Evolutionary conservation across 2,329 filamentous ascomycete genomes (phyloP), one percentile per base, ranked within the genome.

Genomic region (Aspergillus sp.): DNA sequence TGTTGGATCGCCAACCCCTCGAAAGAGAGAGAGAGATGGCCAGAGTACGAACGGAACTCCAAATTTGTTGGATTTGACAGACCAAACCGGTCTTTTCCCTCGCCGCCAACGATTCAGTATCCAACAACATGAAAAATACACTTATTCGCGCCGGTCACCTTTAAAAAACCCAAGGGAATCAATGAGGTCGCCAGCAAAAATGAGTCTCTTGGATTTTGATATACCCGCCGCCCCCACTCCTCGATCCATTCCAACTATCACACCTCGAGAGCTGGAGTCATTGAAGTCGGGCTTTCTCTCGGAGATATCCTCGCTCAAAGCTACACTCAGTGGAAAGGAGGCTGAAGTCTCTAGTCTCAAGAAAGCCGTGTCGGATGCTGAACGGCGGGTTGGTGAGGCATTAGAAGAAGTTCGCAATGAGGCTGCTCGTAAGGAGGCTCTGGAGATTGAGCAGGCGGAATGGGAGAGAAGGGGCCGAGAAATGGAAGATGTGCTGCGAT

Each of bases 191-290:
- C 74, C 75, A 4, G 74, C 73, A 46, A 86, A 90, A 64, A 81
- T 86, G 35, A 90, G 89, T 68, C 83, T 95, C 44, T 84, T 96
- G 47, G 91, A 96, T 74, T 95, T 96, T 70, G 95, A 98, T 68
- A 89, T 98, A 9, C 92, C 93, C n/a, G 91, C 93, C 0, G 87
- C 92, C 65, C 92, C 93, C 2, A 98, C 95, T 0, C 95, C 95
- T 14, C 87, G 93, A 61, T 96, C 91, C 55, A 85, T 98, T 39
- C 95, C 95, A 0, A 91, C 89, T 8, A 89, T 98, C 65, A 96
- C 93, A 2, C 90, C 95, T 2, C 87, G 95, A 35, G 95, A 99
- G 76, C 81, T 98, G 2, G 95, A 99, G 72, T 90, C 90, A 14
- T 82, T 98, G 59, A 98, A 98, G 73, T 97, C 93, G 0, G 85